A percentile compares a stretch with the other conserved stretches of the same genome.
phyloP scores from a whole-genome alignment of 441 rosid genomes.

The Brassica balearica region DNA sequence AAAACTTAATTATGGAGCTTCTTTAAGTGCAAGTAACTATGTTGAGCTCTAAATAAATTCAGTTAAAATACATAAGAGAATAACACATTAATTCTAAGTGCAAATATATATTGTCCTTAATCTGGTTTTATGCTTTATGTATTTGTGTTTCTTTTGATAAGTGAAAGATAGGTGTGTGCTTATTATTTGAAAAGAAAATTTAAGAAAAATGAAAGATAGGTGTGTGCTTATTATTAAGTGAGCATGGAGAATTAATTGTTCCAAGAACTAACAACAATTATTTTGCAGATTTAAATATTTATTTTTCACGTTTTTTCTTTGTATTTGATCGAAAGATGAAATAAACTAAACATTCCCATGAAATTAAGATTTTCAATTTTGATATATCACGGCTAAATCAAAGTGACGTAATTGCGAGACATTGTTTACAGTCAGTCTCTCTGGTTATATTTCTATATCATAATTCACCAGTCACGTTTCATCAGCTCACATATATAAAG shows the following conservation, averaged over 20 bases:
- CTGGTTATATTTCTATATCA: background rate
- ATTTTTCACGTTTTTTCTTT: background rate
- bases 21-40: background rate
- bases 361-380: background rate
- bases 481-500: background rate
- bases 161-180: background rate
- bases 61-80: too few relatives aligned
- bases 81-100: background rate
- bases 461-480: conserved; percentile 1
- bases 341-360: background rate
- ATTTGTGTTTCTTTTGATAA: background rate
- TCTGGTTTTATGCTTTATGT: background rate
- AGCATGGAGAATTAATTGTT: background rate
- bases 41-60: background rate
- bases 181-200: background rate
- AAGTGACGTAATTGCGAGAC: background rate
- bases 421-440: background rate
- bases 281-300: too few relatives aligned
- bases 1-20: background rate
- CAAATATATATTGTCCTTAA: background rate
- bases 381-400: background rate
- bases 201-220: background rate
- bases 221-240: background rate
- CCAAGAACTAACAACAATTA: background rate
- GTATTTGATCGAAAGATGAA: background rate